phyloP scores from a whole-genome alignment of 1,284 basidiomycete species.

The Tremellales sp. region DNA sequence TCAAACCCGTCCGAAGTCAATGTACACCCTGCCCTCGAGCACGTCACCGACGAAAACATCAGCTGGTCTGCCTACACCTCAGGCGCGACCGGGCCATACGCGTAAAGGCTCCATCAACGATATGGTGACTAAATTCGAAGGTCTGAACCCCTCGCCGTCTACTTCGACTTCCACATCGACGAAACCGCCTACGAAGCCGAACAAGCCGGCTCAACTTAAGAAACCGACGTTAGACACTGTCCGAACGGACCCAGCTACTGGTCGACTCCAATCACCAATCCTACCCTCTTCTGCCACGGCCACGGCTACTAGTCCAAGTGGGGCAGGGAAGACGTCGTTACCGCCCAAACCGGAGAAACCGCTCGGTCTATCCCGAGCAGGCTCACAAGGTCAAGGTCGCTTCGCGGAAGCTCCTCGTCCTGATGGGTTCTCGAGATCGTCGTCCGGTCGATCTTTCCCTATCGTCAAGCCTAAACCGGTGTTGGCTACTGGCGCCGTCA shows the following conservation, averaged over 20 bases:
- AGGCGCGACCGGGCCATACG: constrained; percentile 16
- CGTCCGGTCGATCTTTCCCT: constrained; percentile 32
- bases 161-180: not conserved
- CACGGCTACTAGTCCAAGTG: not conserved
- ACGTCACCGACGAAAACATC: constrained; percentile 1
- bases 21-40: constrained; percentile 20
- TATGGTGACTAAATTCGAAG: constrained; percentile 40
- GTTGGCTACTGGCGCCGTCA: too few species aligned
- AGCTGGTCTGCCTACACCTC: not conserved
- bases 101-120: constrained; percentile 44
- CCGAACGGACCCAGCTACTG: not conserved
- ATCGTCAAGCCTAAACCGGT: constrained; percentile 16
- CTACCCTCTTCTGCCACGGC: not conserved
- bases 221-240: constrained; percentile 4
- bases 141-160: constrained; percentile 13
- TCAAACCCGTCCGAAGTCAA: constrained; percentile 20
- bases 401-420: constrained; percentile 7
- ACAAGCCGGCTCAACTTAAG: constrained; percentile 13
- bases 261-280: not conserved
- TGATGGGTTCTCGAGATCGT: constrained; percentile 21
- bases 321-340: not conserved
- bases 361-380: not conserved
- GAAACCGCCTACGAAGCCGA: constrained; percentile 5
- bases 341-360: not conserved
- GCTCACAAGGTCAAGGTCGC: not conserved